Conservation (phyloP, 495 filamentous ascomycete genomes). For the Jackrogersella multiformis region DNA sequence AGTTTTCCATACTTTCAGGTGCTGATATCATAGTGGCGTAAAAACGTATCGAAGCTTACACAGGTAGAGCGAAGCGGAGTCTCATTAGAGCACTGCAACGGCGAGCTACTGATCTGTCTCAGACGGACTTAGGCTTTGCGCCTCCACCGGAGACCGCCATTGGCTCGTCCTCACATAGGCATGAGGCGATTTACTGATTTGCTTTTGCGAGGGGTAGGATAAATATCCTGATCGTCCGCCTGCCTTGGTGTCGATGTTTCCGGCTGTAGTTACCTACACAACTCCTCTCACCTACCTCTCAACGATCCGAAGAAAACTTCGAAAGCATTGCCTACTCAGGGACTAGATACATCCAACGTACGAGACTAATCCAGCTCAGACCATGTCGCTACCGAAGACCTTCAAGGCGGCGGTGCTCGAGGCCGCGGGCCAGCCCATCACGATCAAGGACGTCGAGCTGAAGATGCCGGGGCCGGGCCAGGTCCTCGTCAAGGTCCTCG, state of each 20-base stretch:
- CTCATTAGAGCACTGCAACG: neutral
- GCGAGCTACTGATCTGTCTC: neutral
- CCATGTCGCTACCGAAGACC: slow-evolving; percentile 56
- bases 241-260: neutral
- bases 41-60: neutral
- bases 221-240: slow-evolving; percentile 17
- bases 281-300: neutral
- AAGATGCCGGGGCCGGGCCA: slow-evolving; percentile 53
- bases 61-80: neutral
- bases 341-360: too few species aligned
- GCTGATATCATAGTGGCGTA: slow-evolving; percentile 8
- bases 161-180: neutral
- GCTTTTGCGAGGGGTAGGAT: slow-evolving; percentile 2
- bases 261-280: neutral
- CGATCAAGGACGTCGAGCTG: slow-evolving; percentile 56
- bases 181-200: slow-evolving; percentile 3
- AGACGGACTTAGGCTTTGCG: slow-evolving; percentile 9
- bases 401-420: slow-evolving; percentile 61
- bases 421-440: slow-evolving; percentile 48
- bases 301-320: too few species aligned
- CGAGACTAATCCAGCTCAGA: slow-evolving; percentile 2
- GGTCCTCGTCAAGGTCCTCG: slow-evolving; percentile 63
- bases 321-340: too few species aligned
- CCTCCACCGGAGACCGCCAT: slow-evolving; percentile 1
- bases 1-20: too few species aligned